Conservation (phyloP, 2,329 filamentous ascomycete species). For the Clonostachys solani region DNA sequence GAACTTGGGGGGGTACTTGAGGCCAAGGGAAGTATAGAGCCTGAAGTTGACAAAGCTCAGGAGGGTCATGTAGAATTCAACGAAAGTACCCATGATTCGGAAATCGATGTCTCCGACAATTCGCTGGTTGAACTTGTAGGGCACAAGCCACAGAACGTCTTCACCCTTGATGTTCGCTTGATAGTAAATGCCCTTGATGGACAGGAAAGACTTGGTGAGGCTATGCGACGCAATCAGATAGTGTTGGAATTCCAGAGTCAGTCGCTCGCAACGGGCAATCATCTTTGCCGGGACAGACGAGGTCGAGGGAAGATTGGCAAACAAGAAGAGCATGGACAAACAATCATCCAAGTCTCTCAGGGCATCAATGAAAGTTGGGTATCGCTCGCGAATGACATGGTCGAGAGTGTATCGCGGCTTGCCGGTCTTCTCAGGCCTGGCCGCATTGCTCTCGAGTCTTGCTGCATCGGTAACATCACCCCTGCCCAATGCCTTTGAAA, state of each 20-base stretch:
- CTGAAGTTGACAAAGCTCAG: slow-evolving; percentile 95
- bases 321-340: slow-evolving; percentile 93
- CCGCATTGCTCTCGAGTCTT: slow-evolving; percentile 81
- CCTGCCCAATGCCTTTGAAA: slow-evolving; percentile 83
- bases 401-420: slow-evolving; percentile 89
- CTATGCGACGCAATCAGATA: slow-evolving; percentile 92
- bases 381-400: slow-evolving; percentile 96
- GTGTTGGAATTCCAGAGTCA: slow-evolving; percentile 95
- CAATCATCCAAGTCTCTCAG: slow-evolving; percentile 94
- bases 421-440: slow-evolving; percentile 83
- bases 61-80: slow-evolving; percentile 97
- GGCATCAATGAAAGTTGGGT: slow-evolving; percentile 94
- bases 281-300: slow-evolving; percentile 89
- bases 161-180: slow-evolving; percentile 96
- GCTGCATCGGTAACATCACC: slow-evolving; percentile 88
- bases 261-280: slow-evolving; percentile 87
- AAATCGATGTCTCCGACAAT: slow-evolving; percentile 95
- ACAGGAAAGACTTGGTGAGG: slow-evolving; percentile 92
- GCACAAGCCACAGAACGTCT: slow-evolving; percentile 94
- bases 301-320: slow-evolving; percentile 92
- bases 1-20: slow-evolving; percentile 96
- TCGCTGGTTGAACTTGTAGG: slow-evolving; percentile 96
- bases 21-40: slow-evolving; percentile 83
- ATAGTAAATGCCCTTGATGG: slow-evolving; percentile 99
- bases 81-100: slow-evolving; percentile 97